Percentiles rank a stretch among this genome's conserved stretches.
These are phyloP conservation scores for Oryza rufipogon DNA, from an alignment of 176 grass and related monocot genomes.

Conservation along the genomic window DNA sequence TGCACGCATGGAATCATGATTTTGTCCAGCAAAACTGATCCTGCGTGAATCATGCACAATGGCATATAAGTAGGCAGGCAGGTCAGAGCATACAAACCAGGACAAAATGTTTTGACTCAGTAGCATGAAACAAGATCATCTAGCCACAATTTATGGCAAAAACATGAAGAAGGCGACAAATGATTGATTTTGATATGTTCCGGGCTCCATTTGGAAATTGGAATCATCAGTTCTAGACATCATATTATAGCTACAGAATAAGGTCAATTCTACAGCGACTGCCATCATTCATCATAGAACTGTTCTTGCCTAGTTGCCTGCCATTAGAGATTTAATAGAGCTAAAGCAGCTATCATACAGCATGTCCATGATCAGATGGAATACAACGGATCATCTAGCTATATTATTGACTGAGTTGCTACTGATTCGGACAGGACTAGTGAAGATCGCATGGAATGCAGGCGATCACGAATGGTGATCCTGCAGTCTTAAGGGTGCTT, in stretches of 20 bases:
- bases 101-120: neutral
- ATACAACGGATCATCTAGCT: constrained; percentile 48
- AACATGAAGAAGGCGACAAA: neutral
- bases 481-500: neutral
- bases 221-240: constrained; percentile 36
- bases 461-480: neutral
- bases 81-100: neutral
- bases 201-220: neutral
- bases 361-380: constrained; percentile 29
- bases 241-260: constrained; percentile 30
- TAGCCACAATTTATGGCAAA: constrained; percentile 9
- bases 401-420: constrained; percentile 51
- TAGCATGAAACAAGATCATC: neutral
- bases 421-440: constrained; percentile 2
- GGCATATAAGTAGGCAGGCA: neutral
- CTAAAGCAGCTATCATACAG: constrained; percentile 35
- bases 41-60: constrained; percentile 1
- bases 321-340: constrained; percentile 14
- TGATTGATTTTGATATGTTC: constrained; percentile 6
- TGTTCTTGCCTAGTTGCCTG: constrained; percentile 27
- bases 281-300: constrained; percentile 13
- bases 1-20: constrained; percentile 24
- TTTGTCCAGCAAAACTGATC: neutral
- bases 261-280: constrained; percentile 37
- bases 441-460: constrained; percentile 14